phyloP scores from a whole-genome alignment of 257 asterid genomes.

The Fraxinus cuspidata region DNA sequence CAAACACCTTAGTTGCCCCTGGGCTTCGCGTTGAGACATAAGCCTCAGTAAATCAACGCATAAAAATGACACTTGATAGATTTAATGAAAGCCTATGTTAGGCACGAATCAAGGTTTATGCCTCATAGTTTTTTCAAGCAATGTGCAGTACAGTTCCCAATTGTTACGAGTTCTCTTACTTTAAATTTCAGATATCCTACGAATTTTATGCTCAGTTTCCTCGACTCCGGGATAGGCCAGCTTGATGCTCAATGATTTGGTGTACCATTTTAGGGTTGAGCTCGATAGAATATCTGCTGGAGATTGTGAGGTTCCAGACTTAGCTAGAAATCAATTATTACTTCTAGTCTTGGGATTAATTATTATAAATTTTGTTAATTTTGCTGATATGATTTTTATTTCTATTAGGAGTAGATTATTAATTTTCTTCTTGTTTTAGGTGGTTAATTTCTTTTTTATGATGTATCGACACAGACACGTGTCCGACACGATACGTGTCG shows the following conservation, averaged over 20 bases:
- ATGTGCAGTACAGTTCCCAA: neutral
- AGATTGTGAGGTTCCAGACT: neutral
- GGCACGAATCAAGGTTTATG: neutral
- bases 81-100: neutral
- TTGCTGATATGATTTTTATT: neutral
- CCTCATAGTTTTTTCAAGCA: neutral
- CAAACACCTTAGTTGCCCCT: neutral
- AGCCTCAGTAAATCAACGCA: neutral
- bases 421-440: neutral
- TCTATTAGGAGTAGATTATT: neutral
- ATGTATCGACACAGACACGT: too few relatives aligned
- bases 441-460: neutral
- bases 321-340: neutral
- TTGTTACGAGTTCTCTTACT: neutral
- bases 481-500: too few relatives aligned
- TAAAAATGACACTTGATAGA: neutral
- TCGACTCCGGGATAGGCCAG: neutral
- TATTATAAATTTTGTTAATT: too few relatives aligned
- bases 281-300: neutral
- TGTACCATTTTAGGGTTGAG: neutral
- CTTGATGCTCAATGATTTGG: neutral
- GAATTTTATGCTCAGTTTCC: neutral
- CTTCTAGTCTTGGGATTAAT: neutral
- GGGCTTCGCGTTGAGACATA: neutral
- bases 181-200: neutral